phyloP scores from a whole-genome alignment of 495 filamentous ascomycete species.

The Venustampulla echinocandica region DNA sequence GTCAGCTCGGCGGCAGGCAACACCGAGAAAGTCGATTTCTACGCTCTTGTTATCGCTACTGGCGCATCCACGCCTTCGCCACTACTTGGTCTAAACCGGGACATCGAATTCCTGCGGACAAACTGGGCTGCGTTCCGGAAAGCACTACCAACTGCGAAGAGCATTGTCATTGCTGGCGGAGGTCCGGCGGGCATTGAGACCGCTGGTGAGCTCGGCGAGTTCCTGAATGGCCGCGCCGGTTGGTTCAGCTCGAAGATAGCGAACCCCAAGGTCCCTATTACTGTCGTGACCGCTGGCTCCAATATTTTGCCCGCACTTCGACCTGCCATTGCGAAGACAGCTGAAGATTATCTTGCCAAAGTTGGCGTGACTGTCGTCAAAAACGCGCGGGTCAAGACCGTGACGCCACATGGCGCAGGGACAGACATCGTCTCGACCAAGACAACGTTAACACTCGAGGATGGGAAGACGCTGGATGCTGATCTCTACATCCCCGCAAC shows the following conservation, averaged over 20 bases:
- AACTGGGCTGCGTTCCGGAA: constrained; percentile 32
- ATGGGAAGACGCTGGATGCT: constrained; percentile 22
- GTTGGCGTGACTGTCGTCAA: constrained; percentile 30
- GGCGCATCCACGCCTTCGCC: constrained; percentile 41
- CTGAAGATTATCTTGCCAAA: constrained; percentile 25
- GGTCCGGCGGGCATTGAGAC: constrained; percentile 60
- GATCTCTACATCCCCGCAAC: constrained; percentile 34
- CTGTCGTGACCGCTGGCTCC: constrained; percentile 30
- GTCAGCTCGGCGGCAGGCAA: constrained; percentile 23
- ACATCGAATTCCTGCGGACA: constrained; percentile 15
- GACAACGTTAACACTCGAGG: constrained; percentile 27
- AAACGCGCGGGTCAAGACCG: constrained; percentile 17
- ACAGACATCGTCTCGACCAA: constrained; percentile 12
- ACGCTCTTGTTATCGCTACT: constrained; percentile 32
- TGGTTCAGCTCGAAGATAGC: constrained; percentile 25
- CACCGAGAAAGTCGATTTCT: constrained; percentile 36
- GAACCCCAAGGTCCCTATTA: constrained; percentile 32
- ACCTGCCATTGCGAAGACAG: constrained; percentile 21
- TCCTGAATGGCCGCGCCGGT: constrained; percentile 35
- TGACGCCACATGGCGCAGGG: constrained; percentile 15
- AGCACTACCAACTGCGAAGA: constrained; percentile 37
- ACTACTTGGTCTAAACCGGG: constrained; percentile 29
- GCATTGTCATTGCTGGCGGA: constrained; percentile 54
- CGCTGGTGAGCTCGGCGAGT: constrained; percentile 48
- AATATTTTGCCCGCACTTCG: constrained; percentile 27